phyloP scores from a whole-genome alignment of 164 flowering plant species.

The Magnolia sinica region DNA sequence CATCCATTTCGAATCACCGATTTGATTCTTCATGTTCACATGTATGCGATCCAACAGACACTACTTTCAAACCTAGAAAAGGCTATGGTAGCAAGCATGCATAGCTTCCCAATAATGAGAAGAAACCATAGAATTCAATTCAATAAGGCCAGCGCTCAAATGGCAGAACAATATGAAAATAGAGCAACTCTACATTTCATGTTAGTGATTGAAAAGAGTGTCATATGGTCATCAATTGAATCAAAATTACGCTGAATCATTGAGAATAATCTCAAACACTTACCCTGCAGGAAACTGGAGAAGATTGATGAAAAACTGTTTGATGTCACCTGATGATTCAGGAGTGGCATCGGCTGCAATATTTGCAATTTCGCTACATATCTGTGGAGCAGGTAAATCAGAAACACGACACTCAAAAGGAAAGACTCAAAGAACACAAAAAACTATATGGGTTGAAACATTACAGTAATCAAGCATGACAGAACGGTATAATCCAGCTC shows the following conservation, averaged over 20 bases:
- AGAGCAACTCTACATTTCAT: neutral
- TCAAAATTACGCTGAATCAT: no score
- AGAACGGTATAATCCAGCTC: slow-evolving; percentile 85
- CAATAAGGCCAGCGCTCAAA: neutral
- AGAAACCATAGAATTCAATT: no score
- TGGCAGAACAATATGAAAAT: neutral
- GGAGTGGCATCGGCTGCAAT: slow-evolving; percentile 82
- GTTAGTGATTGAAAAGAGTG: no score
- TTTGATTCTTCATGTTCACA: no score
- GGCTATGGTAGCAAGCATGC: no score
- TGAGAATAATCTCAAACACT: slow-evolving; percentile 17
- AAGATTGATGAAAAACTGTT: slow-evolving; percentile 61
- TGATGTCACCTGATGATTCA: slow-evolving; percentile 43
- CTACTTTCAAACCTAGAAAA: no score
- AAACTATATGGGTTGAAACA: slow-evolving; percentile 5
- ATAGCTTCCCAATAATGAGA: no score
- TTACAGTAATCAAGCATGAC: slow-evolving; percentile 77
- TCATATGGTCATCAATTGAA: no score
- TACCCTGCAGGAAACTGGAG: slow-evolving; percentile 79
- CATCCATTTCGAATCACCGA: no score
- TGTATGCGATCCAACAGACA: no score
- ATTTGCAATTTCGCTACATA: slow-evolving; percentile 56
- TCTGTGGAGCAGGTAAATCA: slow-evolving; percentile 35
- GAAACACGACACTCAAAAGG: slow-evolving; percentile 1
- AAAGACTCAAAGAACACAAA: neutral